phyloP scores from a whole-genome alignment of 176 grass and related monocot species.

The Canna indica region DNA sequence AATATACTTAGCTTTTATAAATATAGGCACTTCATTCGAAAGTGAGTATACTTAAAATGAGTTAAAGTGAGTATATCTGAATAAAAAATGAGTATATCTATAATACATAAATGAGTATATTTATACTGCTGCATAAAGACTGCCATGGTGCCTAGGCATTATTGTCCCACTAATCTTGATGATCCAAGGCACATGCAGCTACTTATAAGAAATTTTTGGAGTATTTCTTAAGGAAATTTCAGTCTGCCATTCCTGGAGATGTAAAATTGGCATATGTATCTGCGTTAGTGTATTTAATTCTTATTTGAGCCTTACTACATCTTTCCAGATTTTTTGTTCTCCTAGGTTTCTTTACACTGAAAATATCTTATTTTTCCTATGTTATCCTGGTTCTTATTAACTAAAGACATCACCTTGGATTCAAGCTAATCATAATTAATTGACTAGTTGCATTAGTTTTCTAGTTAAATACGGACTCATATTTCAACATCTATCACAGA shows the following conservation, averaged over 20 bases:
- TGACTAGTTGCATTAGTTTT: neutral
- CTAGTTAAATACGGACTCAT: neutral
- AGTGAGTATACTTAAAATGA: too few relatives aligned
- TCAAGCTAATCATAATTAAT: neutral
- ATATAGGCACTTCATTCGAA: too few relatives aligned
- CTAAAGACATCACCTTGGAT: neutral
- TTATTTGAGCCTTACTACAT: neutral
- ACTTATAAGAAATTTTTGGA: too few relatives aligned
- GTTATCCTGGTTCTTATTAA: neutral
- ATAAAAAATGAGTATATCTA: too few relatives aligned
- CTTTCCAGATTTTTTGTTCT: neutral
- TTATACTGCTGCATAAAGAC: too few relatives aligned
- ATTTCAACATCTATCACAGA: neutral
- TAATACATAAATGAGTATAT: too few relatives aligned
- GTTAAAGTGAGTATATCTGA: too few relatives aligned
- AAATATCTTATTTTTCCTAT: neutral
- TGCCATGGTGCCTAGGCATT: too few relatives aligned
- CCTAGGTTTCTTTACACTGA: neutral
- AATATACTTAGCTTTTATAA: too few relatives aligned
- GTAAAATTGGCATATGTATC: neutral
- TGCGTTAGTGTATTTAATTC: neutral
- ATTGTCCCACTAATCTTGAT: neutral
- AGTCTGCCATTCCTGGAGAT: neutral
- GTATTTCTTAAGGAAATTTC: neutral
- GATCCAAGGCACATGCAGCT: neutral